Evolutionary conservation across 768 basidiomycete genomes (phyloP).

Genomic region (Kwoniella mangroviensis): DNA sequence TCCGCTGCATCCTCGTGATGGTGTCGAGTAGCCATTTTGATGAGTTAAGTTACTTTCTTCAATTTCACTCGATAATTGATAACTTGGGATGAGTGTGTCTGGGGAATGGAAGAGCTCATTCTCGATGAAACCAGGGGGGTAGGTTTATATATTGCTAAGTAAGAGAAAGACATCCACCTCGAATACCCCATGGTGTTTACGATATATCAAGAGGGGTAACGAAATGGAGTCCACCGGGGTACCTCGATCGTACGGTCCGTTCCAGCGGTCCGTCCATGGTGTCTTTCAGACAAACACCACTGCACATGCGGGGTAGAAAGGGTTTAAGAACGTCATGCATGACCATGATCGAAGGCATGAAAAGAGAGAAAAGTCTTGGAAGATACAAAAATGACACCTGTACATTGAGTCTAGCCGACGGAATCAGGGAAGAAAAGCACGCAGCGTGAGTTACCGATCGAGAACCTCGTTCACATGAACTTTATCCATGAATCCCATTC

Average conservation of each 20-base stretch:
- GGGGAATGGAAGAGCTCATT: slow-evolving; percentile 10
- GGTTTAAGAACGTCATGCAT: background rate
- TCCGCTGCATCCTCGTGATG: slow-evolving; percentile 25
- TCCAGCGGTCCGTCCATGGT: background rate
- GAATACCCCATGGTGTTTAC: background rate
- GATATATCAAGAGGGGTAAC: background rate
- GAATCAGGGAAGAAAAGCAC: background rate
- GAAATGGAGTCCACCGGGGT: slow-evolving; percentile 24
- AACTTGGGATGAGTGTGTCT: slow-evolving; percentile 3
- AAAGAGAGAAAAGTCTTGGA: background rate
- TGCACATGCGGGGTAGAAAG: background rate
- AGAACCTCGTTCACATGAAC: no score
- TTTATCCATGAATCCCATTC: no score
- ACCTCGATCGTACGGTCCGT: slow-evolving; percentile 12
- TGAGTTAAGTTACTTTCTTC: background rate
- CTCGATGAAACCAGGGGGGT: background rate
- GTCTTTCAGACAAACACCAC: background rate
- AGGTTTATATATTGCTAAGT: background rate
- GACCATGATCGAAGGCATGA: background rate
- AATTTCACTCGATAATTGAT: slow-evolving; percentile 7
- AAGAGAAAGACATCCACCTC: slow-evolving; percentile 8
- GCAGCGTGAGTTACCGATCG: no score
- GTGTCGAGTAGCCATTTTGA: slow-evolving; percentile 1
- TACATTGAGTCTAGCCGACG: background rate
- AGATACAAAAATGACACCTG: background rate